Conservation (phyloP, 73 alveolate genomes). For the Tetrahymena borealis region DNA sequence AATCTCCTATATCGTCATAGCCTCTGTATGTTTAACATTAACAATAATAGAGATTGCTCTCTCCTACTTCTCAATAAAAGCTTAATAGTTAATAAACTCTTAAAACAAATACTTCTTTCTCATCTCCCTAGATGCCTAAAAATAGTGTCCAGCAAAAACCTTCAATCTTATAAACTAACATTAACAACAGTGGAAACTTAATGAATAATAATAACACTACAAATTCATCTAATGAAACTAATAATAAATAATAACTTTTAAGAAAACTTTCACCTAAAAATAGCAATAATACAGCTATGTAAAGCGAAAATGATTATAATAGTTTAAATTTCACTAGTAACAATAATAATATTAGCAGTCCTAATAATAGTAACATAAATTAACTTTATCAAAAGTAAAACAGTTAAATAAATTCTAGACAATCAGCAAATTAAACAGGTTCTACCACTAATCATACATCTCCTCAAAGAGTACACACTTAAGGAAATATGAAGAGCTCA, state of each 20-base stretch:
- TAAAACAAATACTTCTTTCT: neutral
- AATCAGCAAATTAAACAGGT: neutral
- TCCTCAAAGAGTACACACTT: neutral
- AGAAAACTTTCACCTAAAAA: neutral
- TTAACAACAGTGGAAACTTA: neutral
- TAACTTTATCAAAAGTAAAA: neutral
- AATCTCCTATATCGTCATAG: neutral
- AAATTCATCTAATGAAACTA: neutral
- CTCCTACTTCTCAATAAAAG: neutral
- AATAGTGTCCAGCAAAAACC: neutral
- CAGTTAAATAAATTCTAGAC: neutral
- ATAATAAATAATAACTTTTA: neutral
- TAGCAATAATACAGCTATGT: neutral
- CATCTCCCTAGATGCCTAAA: neutral
- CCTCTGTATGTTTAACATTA: neutral
- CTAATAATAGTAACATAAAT: neutral
- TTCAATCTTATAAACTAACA: neutral
- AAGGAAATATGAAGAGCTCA: neutral
- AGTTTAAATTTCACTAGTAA: neutral
- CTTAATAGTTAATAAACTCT: neutral
- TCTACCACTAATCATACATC: neutral
- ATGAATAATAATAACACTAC: no score
- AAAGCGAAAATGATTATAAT: neutral
- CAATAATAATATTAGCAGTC: neutral
- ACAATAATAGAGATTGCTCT: neutral